phyloP scores from a whole-genome alignment of 2,329 filamentous ascomycete species.

The Truncatella angustata region DNA sequence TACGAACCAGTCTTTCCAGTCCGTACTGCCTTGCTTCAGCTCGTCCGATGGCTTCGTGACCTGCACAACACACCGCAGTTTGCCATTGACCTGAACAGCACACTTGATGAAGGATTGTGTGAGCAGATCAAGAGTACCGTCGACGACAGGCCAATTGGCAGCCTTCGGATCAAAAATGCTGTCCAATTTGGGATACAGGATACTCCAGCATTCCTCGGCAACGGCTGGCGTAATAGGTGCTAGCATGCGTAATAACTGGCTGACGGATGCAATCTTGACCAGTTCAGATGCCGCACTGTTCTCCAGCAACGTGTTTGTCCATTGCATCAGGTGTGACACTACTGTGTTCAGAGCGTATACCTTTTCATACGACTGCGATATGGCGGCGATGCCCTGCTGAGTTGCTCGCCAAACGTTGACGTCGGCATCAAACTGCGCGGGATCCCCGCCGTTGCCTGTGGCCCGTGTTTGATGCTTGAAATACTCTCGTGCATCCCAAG shows the following conservation, averaged over 20 bases:
- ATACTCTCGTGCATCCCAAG: conserved; percentile 30
- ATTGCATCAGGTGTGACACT: conserved; percentile 76
- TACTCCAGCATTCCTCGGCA: conserved; percentile 76
- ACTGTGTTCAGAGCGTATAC: conserved; percentile 80
- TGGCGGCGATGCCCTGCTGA: conserved; percentile 64
- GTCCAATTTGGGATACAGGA: conserved; percentile 41
- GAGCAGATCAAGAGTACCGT: conserved; percentile 50
- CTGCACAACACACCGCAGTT: conserved; percentile 65
- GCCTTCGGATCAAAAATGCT: conserved; percentile 42
- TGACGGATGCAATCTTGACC: conserved; percentile 49
- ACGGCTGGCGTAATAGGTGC: conserved; percentile 80
- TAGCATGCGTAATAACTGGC: conserved; percentile 66
- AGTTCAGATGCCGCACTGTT: conserved; percentile 37
- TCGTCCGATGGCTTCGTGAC: conserved; percentile 51
- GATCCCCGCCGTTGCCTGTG: conserved; percentile 25
- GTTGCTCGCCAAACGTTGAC: conserved; percentile 60
- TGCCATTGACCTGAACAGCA: conserved; percentile 80
- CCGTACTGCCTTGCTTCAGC: conserved; percentile 29
- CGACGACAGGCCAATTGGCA: conserved; percentile 57
- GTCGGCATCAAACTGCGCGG: conserved; percentile 43
- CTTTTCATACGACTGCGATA: conserved; percentile 66
- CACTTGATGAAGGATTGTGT: conserved; percentile 51
- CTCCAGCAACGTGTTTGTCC: conserved; percentile 68
- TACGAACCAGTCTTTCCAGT: conserved; percentile 59
- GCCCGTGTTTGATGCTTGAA: conserved; percentile 33